These are phyloP conservation scores for Hypoxylon sp. DNA, from an alignment of 2,329 filamentous ascomycete genomes.

Conservation along the genomic window DNA sequence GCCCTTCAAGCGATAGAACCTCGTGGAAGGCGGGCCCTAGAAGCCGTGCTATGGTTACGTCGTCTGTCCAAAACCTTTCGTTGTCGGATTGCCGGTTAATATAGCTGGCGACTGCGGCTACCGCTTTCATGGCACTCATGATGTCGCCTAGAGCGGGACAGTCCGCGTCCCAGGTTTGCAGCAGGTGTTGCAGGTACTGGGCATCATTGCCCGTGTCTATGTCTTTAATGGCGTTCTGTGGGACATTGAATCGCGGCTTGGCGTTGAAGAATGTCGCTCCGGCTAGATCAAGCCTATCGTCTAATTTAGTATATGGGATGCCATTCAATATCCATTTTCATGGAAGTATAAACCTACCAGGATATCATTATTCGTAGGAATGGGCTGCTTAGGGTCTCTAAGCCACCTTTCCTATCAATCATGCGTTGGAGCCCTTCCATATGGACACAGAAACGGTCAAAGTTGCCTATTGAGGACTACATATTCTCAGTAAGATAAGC, in stretches of 20 bases:
- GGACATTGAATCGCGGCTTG: slow-evolving; percentile 44
- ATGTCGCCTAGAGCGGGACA: slow-evolving; percentile 47
- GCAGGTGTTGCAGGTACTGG: slow-evolving; percentile 42
- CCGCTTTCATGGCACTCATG: slow-evolving; percentile 43
- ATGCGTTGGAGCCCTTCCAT: slow-evolving; percentile 48
- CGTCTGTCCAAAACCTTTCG: slow-evolving; percentile 47
- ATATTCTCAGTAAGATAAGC: slow-evolving; percentile 12
- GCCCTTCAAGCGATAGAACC: slow-evolving; percentile 46
- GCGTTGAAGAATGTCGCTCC: slow-evolving; percentile 47
- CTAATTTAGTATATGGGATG: not conserved
- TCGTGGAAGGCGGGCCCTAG: slow-evolving; percentile 47
- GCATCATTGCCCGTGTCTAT: slow-evolving; percentile 42
- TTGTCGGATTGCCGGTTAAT: slow-evolving; percentile 41
- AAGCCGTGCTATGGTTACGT: slow-evolving; percentile 45
- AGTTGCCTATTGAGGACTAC: slow-evolving; percentile 46
- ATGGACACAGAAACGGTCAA: slow-evolving; percentile 46
- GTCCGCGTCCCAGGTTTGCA: slow-evolving; percentile 43
- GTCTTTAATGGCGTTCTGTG: slow-evolving; percentile 37
- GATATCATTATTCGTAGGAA: slow-evolving; percentile 48
- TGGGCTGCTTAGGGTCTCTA: slow-evolving; percentile 44
- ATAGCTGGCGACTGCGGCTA: slow-evolving; percentile 48
- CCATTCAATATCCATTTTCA: not conserved
- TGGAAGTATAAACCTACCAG: slow-evolving; percentile 39
- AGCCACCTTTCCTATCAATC: slow-evolving; percentile 45
- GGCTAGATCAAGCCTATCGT: slow-evolving; percentile 46